Base-by-base conservation (phyloP, 108 stramenopile species). In the Skeletonema grethae region DNA sequence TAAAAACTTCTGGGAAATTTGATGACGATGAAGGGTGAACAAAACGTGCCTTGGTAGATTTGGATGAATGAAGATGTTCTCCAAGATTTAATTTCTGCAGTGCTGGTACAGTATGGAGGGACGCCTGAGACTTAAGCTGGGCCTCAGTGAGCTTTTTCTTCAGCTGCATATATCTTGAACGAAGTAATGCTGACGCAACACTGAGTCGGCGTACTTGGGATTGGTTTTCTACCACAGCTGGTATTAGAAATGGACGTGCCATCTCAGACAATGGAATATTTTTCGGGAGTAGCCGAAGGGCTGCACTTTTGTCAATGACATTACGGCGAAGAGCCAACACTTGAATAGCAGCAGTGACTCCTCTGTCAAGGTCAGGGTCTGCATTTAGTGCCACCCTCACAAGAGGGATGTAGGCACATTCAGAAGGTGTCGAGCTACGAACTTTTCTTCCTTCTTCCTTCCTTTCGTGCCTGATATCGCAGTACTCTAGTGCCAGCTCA, bases 401-500 rank as follows among this genome's bases (percentile, higher is more conserved):
- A 10, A 96, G 77, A 45, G 95, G 92, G 4, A 96, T 82, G 72
- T 96, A 96, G 9, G 91, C 82, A 76, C 89, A 88, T 45, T 86
- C 85, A 43, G 70, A 45, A 10, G 41, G 63, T 8, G 31, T 18
- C 5, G 38, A 25, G 13, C 77, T 67, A n/a, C 64, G 53, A 10
- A 61, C 70, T 57, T 82, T 83, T 50, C 80, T 65, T 48, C 64
- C 75, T 62, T 90, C 85, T 65, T 73, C 60, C 38, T 86, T 78
- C 13, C 80, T 77, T 36, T 90, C 88, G 68, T 92, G 72, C 16
- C 88, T 72, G 41, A 84, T 72, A 79, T 96, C 95, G 63, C 95
- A 96, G 56, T 94, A 96, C 41, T 91, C 93, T 22, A 96, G 71
- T 15, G 95, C 95, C 61, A 94, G 53, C 57, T 93, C 89, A 50